These are phyloP conservation scores for Scheffersomyces cryptocercus DNA, from an alignment of 1,139 yeast genomes.

Conservation along the genomic window DNA sequence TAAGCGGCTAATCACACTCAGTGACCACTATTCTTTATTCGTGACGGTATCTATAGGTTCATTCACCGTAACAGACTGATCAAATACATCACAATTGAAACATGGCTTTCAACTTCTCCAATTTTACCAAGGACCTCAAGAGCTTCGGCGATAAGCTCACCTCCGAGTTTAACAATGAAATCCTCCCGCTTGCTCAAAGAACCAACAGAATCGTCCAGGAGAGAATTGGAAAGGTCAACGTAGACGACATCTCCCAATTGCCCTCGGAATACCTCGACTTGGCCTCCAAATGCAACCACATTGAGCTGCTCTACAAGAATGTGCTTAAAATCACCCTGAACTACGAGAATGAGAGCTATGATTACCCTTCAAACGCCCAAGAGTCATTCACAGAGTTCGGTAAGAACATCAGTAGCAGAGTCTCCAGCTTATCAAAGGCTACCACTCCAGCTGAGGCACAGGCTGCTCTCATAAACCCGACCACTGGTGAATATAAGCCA, in stretches of 20 bases:
- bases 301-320: slow-evolving; percentile 71
- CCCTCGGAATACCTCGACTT: slow-evolving; percentile 81
- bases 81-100: slow-evolving; percentile 1
- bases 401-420: slow-evolving; percentile 64
- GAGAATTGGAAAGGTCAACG: slow-evolving; percentile 65
- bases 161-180: slow-evolving; percentile 47
- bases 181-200: slow-evolving; percentile 72
- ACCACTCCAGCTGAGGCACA: slow-evolving; percentile 83
- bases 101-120: slow-evolving; percentile 50
- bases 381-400: slow-evolving; percentile 79
- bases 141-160: slow-evolving; percentile 39
- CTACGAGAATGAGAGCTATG: slow-evolving; percentile 79
- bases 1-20: no score
- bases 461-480: slow-evolving; percentile 62
- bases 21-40: no score
- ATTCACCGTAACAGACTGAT: not conserved
- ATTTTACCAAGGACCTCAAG: slow-evolving; percentile 43
- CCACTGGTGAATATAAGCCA: slow-evolving; percentile 54
- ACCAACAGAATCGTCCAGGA: slow-evolving; percentile 81
- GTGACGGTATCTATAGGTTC: no score
- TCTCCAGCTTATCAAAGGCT: slow-evolving; percentile 70
- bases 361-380: slow-evolving; percentile 75
- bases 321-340: slow-evolving; percentile 69
- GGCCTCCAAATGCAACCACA: slow-evolving; percentile 73
- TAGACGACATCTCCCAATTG: slow-evolving; percentile 75